Evolutionary conservation across 306 rosid genomes (phyloP).

Genomic region (Pachyrhizus erosus): DNA sequence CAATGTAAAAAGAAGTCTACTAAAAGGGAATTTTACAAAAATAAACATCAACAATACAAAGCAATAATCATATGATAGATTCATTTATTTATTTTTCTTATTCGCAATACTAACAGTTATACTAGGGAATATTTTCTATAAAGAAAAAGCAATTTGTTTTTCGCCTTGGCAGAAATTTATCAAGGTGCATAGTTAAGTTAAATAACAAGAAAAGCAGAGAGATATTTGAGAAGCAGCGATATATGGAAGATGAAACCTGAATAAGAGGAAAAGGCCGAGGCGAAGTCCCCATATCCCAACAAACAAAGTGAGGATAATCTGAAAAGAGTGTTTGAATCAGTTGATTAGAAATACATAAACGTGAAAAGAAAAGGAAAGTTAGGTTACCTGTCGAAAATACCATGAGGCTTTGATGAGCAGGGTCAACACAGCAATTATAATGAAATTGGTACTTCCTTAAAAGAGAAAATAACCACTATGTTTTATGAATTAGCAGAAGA

Average conservation of each 20-base stretch:
- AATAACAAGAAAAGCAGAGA: neutral
- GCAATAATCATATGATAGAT: neutral
- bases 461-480: too few relatives aligned
- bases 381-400: constrained; percentile 86
- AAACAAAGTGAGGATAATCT: constrained; percentile 76
- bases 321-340: constrained; percentile 38
- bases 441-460: constrained; percentile 90
- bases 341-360: neutral
- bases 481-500: too few relatives aligned
- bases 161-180: neutral
- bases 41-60: neutral
- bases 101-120: neutral
- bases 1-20: neutral
- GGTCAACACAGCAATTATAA: constrained; percentile 79
- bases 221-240: too few relatives aligned
- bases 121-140: neutral
- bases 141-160: neutral
- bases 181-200: neutral
- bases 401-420: constrained; percentile 72
- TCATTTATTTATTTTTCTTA: neutral
- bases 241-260: too few relatives aligned
- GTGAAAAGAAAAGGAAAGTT: neutral
- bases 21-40: neutral
- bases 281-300: constrained; percentile 94
- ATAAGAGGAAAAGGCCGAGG: constrained; percentile 71